These are phyloP conservation scores for Arthrobotrys musiformis DNA, from an alignment of 2,329 filamentous ascomycete genomes.

Conservation along the genomic window DNA sequence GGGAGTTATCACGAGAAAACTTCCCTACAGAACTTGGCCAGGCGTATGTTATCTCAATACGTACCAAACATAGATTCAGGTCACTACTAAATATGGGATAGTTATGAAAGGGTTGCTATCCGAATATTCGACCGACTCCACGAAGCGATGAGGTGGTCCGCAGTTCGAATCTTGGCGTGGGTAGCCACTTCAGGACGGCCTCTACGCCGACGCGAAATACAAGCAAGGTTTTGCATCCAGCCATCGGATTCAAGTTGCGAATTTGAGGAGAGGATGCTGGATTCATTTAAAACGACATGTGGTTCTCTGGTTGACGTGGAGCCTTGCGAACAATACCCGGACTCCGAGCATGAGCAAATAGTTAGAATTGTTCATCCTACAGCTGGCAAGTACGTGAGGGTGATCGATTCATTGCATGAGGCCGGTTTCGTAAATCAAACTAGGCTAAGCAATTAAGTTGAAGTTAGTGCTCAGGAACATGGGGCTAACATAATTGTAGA, in stretches of 20 bases:
- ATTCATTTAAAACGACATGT: background rate
- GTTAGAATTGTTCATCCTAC: background rate
- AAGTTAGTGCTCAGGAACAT: too few species aligned
- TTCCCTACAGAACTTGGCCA: conserved; percentile 53
- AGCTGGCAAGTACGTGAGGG: background rate
- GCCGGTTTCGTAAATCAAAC: too few species aligned
- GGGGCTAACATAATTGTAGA: background rate
- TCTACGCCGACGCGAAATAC: background rate
- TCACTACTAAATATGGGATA: background rate
- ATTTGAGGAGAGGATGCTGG: background rate
- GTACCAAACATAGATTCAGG: too few species aligned
- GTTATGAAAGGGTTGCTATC: background rate
- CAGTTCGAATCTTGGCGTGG: background rate
- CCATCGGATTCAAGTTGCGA: background rate
- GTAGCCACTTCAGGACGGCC: background rate
- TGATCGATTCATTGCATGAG: too few species aligned
- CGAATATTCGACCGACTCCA: background rate
- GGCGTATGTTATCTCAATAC: conserved; percentile 34
- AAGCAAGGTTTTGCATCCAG: conserved; percentile 3
- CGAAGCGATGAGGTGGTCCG: background rate
- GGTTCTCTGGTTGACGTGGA: background rate
- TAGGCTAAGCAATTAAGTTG: too few species aligned
- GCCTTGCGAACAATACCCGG: background rate
- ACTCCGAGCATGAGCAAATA: background rate
- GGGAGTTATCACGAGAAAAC: conserved; percentile 49